Evolutionary conservation across 306 rosid genomes (phyloP).

Genomic region (Styphnolobium japonicum): DNA sequence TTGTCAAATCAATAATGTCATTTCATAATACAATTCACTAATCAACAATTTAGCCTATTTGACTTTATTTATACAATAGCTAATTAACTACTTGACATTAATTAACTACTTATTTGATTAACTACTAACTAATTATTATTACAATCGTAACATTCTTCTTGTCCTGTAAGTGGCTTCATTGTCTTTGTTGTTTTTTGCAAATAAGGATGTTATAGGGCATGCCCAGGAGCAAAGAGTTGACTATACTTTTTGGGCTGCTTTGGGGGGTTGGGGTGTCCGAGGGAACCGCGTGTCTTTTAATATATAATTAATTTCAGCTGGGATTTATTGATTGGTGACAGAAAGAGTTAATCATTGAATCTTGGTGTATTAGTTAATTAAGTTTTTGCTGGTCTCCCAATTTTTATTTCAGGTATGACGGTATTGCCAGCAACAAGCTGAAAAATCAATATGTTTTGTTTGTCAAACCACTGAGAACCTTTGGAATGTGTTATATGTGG

Average conservation of each 20-base stretch:
- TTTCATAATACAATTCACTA: too few species aligned
- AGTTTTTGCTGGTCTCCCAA: background rate
- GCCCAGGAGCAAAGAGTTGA: background rate
- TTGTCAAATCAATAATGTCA: too few species aligned
- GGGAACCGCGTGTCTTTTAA: background rate
- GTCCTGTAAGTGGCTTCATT: constrained; percentile 77
- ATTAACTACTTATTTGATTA: too few species aligned
- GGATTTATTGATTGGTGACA: background rate
- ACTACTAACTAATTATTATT: too few species aligned
- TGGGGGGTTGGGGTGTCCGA: constrained; percentile 11
- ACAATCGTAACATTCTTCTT: too few species aligned
- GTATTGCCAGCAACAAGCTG: constrained; percentile 96
- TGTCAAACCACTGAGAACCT: constrained; percentile 96
- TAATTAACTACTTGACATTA: too few species aligned
- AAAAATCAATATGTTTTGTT: constrained; percentile 77
- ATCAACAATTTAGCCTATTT: too few species aligned
- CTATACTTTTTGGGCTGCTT: background rate
- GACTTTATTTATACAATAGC: too few species aligned
- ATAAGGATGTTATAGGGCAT: background rate
- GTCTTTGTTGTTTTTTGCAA: background rate
- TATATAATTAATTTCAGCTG: background rate
- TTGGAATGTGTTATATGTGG: constrained; percentile 97
- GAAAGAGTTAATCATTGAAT: background rate
- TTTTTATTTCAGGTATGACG: constrained; percentile 70
- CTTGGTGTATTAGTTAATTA: background rate